Base-by-base conservation (phyloP, 768 basidiomycete species). In the Collybia sordida region DNA sequence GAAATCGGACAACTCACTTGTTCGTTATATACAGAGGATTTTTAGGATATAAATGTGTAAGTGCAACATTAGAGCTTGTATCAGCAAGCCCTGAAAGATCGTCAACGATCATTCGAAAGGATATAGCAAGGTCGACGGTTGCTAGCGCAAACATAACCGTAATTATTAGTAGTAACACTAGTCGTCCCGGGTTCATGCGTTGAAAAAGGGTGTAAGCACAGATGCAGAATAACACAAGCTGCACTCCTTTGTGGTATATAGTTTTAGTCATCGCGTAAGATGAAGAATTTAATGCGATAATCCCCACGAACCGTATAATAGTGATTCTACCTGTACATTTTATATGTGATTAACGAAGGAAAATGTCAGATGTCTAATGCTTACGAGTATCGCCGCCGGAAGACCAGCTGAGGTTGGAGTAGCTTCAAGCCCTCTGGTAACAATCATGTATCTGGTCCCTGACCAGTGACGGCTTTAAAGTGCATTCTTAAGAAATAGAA, bases 1-100 rank as follows among this genome's bases (percentile, higher is more conserved):
- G 7, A 38, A 15, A 8, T 27, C 9, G 8, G 45, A 41, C 27
- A 8, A 55, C 70, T 50, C 47, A 74, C 71, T 68, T 72, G 49
- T 72, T 74, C 17, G 70, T 66, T 7, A 72, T 64, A 54, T 67
- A 72, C 6, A 74, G 52, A 40, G 63, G 61, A 22, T 67, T 71
- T 43, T 72, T 72, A 0, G 70, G 66, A 19, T 64, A 59, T 21
- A 68, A 37, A 23, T 59, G 48, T 14, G 47, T 42, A 31, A 31
- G 31, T 12, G 31, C 31, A 11, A 31, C 31, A 31, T 31, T 31
- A 5, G 24, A 21, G 15, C 21, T 17, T 21, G 36, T 35, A 3
- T 23, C 19, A 11, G 18, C 38, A 6, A 51, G 4, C 14, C 36
- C 45, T n/a, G 36, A 45, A 9, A 52, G 22, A 35, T 52, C 40